Evolutionary conservation across 768 basidiomycete species (phyloP).

Genomic region (Boletus barrowsii): DNA sequence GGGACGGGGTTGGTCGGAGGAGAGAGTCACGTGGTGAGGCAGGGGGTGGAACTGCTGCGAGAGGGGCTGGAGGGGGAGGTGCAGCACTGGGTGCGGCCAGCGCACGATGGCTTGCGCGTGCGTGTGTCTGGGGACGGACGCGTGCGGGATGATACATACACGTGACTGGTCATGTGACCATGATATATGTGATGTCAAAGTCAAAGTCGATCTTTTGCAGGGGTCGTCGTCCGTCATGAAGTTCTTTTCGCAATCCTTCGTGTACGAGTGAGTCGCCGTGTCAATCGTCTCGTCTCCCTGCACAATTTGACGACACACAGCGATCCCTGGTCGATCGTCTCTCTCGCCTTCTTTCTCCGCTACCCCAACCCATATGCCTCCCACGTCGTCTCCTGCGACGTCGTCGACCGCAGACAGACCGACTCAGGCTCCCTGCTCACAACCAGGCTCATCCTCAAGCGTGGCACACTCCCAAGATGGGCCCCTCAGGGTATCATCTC

Average conservation of each 20-base stretch:
- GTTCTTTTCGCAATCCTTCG: conserved; percentile 54
- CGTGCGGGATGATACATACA: conserved; percentile 55
- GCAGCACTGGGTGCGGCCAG: conserved; percentile 62
- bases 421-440: conserved; percentile 75
- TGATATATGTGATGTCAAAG: no score
- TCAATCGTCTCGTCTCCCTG: fast-evolving
- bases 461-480: conserved; percentile 90
- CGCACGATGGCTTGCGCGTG: conserved; percentile 70
- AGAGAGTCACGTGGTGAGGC: conserved; percentile 35
- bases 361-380: conserved; percentile 95
- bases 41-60: conserved; percentile 46
- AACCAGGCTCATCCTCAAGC: conserved; percentile 88
- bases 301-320: conserved; percentile 34
- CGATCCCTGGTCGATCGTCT: conserved; percentile 91
- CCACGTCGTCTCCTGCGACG: conserved; percentile 94
- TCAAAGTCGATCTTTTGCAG: conserved; percentile 9
- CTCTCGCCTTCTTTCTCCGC: conserved; percentile 90
- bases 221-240: conserved; percentile 48
- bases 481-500: conserved; percentile 79
- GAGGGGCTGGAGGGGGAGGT: conserved; percentile 43
- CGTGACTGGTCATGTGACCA: conserved; percentile 4
- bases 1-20: conserved; percentile 28
- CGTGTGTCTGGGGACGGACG: conserved; percentile 39
- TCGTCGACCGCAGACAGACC: conserved; percentile 78
- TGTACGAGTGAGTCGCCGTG: conserved; percentile 47